Percentiles rank a stretch among this genome's conserved stretches.
Conservation (phyloP, 371 early-diverging fungal species). For the Mucor velutinosus region DNA sequence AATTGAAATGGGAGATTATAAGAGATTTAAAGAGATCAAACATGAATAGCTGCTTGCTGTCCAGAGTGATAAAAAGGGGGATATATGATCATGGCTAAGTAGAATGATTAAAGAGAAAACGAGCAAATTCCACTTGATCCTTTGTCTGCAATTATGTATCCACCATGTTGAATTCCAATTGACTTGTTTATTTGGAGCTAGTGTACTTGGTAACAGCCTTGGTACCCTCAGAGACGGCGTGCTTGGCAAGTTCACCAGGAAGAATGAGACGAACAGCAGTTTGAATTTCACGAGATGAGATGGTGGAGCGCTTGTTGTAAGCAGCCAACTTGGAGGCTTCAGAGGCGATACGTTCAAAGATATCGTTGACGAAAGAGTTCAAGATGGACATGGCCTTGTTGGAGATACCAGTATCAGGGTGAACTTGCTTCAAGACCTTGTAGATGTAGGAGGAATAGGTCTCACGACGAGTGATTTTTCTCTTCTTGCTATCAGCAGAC, state of each 20-base stretch:
- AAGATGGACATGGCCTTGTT: conserved; percentile 99
- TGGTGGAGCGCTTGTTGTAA: conserved; percentile 93
- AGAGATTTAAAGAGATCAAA: not conserved
- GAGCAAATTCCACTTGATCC: not conserved
- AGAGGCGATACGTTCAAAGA: conserved; percentile 91
- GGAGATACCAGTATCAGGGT: conserved; percentile 97
- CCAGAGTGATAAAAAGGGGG: not conserved
- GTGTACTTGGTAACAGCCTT: conserved; percentile 98
- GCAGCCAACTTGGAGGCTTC: conserved; percentile 94
- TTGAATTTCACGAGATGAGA: conserved; percentile 95
- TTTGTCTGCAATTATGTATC: not conserved
- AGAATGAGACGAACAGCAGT: conserved; percentile 92
- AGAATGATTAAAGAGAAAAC: conserved; percentile 4
- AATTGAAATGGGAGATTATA: not conserved
- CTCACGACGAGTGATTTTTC: conserved; percentile 76
- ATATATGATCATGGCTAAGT: conserved; percentile 6
- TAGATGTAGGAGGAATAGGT: conserved; percentile 96
- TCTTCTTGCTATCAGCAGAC: conserved; percentile 49
- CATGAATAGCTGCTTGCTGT: not conserved
- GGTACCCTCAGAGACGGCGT: conserved; percentile 97
- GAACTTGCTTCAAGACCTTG: conserved; percentile 97
- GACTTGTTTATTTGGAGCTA: conserved; percentile 58
- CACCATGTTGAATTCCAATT: not conserved
- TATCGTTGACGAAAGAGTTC: conserved; percentile 98
- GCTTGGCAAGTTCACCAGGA: conserved; percentile 96